These are phyloP conservation scores for Pinus taeda DNA, from an alignment of 75 land plant genomes.

Conservation along the genomic window DNA sequence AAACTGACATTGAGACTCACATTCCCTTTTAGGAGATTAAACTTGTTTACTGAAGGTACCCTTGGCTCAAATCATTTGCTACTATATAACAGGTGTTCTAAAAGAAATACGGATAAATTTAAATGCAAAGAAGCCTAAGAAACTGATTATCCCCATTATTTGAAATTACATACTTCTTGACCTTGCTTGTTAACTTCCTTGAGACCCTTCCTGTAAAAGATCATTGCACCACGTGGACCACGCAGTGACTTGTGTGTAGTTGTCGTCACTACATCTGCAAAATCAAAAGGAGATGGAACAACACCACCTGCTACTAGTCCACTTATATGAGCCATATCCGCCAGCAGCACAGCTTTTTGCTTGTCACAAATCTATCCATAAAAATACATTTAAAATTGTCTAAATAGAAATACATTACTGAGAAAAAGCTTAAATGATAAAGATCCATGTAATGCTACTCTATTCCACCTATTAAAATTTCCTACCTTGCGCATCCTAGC, in stretches of 20 bases:
- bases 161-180: slow-evolving; percentile 15
- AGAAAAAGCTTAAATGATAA: background rate
- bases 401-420: too few species aligned
- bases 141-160: too few species aligned
- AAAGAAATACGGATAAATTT: too few species aligned
- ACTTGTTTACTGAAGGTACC: too few species aligned
- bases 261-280: slow-evolving; percentile 33
- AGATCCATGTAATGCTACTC: too few species aligned
- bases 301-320: slow-evolving; percentile 37
- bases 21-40: too few species aligned
- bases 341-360: slow-evolving; percentile 32
- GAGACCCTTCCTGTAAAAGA: slow-evolving; percentile 32
- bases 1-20: too few species aligned
- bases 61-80: too few species aligned
- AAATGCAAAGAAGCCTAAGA: too few species aligned
- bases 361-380: slow-evolving; percentile 33
- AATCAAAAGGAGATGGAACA: slow-evolving; percentile 29
- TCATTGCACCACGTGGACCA: slow-evolving; percentile 41
- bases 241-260: slow-evolving; percentile 40
- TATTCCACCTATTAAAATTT: background rate
- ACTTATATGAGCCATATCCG: slow-evolving; percentile 48
- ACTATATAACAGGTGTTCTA: too few species aligned
- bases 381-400: too few species aligned
- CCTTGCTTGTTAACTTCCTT: slow-evolving; percentile 29
- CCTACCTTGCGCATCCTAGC: slow-evolving; percentile 57